Conservation (phyloP, 768 basidiomycete genomes). For the Dendrothele bispora region DNA sequence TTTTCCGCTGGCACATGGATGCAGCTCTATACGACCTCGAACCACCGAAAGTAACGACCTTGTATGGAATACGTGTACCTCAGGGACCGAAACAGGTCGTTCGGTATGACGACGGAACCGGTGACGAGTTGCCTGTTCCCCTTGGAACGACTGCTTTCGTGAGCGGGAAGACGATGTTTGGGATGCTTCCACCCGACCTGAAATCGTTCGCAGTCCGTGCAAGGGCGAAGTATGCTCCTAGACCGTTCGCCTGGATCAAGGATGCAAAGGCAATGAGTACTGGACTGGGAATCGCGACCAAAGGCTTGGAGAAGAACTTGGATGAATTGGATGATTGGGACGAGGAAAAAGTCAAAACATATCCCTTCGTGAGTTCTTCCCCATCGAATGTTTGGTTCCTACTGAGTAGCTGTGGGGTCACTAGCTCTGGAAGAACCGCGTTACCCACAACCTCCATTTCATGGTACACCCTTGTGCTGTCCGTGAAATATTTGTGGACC, state of each 20-base stretch:
- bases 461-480: slow-evolving; percentile 58
- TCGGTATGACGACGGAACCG: slow-evolving; percentile 68
- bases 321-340: slow-evolving; percentile 55
- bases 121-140: slow-evolving; percentile 63
- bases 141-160: slow-evolving; percentile 64
- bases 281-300: slow-evolving; percentile 53
- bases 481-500: slow-evolving; percentile 42
- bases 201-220: slow-evolving; percentile 62
- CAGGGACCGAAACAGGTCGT: slow-evolving; percentile 48
- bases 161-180: slow-evolving; percentile 53
- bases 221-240: slow-evolving; percentile 52
- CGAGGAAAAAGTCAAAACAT: slow-evolving; percentile 50
- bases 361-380: slow-evolving; percentile 42
- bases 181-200: slow-evolving; percentile 44
- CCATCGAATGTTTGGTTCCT: neutral
- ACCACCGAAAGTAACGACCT: slow-evolving; percentile 53
- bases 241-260: slow-evolving; percentile 62
- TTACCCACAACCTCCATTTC: slow-evolving; percentile 53
- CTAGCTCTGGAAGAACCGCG: slow-evolving; percentile 62
- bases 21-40: slow-evolving; percentile 49
- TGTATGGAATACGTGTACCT: slow-evolving; percentile 51
- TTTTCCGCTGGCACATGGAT: slow-evolving; percentile 65
- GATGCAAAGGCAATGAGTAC: slow-evolving; percentile 48
- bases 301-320: slow-evolving; percentile 46
- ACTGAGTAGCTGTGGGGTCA: neutral